phyloP scores from a whole-genome alignment of 2,329 filamentous ascomycete species.

The Neofusicoccum umdonicola region DNA sequence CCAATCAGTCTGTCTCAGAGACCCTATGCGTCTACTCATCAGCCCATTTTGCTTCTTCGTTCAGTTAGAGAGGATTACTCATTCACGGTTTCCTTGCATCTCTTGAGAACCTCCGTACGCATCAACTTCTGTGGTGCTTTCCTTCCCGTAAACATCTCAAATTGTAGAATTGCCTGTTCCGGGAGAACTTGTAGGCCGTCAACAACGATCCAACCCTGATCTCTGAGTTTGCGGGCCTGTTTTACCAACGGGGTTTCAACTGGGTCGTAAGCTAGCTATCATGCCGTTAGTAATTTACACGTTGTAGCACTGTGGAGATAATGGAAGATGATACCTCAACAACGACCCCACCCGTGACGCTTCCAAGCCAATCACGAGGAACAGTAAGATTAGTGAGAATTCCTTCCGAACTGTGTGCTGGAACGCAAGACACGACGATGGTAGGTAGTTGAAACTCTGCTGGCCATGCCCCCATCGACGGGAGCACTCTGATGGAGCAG shows the following conservation, averaged over 20 bases:
- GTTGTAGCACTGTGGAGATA: rapidly evolving
- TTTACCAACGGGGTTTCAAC: background rate
- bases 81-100: background rate
- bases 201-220: background rate
- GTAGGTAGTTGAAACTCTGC: background rate
- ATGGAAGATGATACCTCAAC: background rate
- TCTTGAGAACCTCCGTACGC: background rate
- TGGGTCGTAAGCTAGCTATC: background rate
- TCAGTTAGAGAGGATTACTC: background rate
- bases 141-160: background rate
- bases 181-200: background rate
- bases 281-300: background rate
- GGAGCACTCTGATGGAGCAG: background rate
- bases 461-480: background rate
- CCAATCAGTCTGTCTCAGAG: no score
- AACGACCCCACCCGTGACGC: background rate
- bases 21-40: no score
- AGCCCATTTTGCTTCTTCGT: no score
- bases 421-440: background rate
- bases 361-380: background rate
- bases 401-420: background rate
- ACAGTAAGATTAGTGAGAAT: background rate
- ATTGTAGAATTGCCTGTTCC: background rate
- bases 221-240: background rate
- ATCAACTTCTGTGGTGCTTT: background rate